Conservation (phyloP, 805 yeast species). For the Starmera dryadoides region DNA sequence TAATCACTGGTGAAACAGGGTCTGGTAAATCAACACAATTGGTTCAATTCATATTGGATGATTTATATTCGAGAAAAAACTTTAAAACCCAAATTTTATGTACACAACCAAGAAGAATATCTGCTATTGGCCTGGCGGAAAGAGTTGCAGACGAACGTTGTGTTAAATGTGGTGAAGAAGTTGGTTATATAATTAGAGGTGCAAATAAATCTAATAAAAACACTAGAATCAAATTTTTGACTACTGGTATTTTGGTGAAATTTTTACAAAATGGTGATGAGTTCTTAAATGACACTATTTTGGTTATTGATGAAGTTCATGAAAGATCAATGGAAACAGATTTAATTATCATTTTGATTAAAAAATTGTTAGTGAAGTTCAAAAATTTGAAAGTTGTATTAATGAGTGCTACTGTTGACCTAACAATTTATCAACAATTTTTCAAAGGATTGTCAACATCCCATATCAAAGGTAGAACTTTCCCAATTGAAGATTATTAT, state of each 20-base stretch:
- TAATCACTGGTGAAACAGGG: slow-evolving; percentile 95
- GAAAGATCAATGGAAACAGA: slow-evolving; percentile 92
- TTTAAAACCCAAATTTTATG: slow-evolving; percentile 62
- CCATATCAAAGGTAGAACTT: slow-evolving; percentile 90
- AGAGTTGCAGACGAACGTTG: slow-evolving; percentile 81
- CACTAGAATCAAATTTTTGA: slow-evolving; percentile 80
- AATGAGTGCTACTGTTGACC: slow-evolving; percentile 93
- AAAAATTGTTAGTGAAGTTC: slow-evolving; percentile 40
- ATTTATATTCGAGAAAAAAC: slow-evolving; percentile 36
- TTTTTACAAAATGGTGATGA: slow-evolving; percentile 55
- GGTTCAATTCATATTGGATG: slow-evolving; percentile 82
- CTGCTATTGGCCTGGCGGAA: slow-evolving; percentile 91
- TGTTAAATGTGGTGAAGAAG: slow-evolving; percentile 56
- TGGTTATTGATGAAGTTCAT: slow-evolving; percentile 94
- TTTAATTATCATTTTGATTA: slow-evolving; percentile 70
- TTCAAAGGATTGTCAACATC: slow-evolving; percentile 56
- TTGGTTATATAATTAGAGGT: slow-evolving; percentile 88
- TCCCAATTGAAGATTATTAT: slow-evolving; percentile 76
- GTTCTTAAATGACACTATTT: slow-evolving; percentile 48
- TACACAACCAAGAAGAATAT: slow-evolving; percentile 94
- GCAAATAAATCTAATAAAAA: slow-evolving; percentile 55
- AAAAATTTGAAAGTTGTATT: slow-evolving; percentile 60
- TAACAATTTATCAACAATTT: slow-evolving; percentile 56
- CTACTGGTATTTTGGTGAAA: slow-evolving; percentile 86
- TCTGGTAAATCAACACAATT: slow-evolving; percentile 96